Evolutionary conservation across 2,329 filamentous ascomycete species (phyloP).

Genomic region (Paramyrothecium roridum): DNA sequence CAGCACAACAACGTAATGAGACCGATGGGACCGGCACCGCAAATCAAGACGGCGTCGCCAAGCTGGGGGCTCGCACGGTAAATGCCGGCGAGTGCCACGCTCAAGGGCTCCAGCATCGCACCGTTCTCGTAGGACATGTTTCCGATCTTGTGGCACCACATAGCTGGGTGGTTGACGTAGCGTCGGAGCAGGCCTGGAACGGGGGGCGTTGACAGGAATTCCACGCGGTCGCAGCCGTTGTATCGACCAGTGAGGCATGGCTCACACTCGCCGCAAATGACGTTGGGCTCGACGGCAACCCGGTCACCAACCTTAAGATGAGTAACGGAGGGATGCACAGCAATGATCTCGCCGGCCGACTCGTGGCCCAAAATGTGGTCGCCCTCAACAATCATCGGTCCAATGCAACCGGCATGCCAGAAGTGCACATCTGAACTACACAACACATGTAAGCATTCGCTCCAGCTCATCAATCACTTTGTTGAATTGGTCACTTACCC

Average conservation of each 20-base stretch:
- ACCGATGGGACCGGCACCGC: constrained; percentile 91
- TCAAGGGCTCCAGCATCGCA: constrained; percentile 84
- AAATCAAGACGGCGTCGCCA: constrained; percentile 84
- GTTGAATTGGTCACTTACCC: constrained; percentile 52
- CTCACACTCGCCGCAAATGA: constrained; percentile 88
- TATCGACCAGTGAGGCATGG: constrained; percentile 90
- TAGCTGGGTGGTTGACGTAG: constrained; percentile 91
- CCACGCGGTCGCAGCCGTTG: constrained; percentile 86
- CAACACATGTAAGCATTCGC: constrained; percentile 2
- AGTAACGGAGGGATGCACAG: constrained; percentile 77
- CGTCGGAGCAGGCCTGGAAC: constrained; percentile 81
- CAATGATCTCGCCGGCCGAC: constrained; percentile 79
- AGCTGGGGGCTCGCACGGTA: constrained; percentile 77
- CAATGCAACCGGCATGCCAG: constrained; percentile 94
- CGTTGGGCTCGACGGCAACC: constrained; percentile 89
- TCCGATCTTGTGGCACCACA: constrained; percentile 96
- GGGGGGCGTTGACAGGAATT: constrained; percentile 88
- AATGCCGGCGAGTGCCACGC: constrained; percentile 83
- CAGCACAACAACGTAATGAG: constrained; percentile 83
- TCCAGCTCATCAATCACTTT: constrained; percentile 1
- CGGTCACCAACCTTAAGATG: constrained; percentile 80
- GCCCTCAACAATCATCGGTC: constrained; percentile 87
- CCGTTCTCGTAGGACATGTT: constrained; percentile 91
- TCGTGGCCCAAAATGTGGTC: constrained; percentile 95
- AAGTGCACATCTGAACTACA: constrained; percentile 89